phyloP scores from a whole-genome alignment of 352 stramenopile genomes.

The Globisporangium paddicum region DNA sequence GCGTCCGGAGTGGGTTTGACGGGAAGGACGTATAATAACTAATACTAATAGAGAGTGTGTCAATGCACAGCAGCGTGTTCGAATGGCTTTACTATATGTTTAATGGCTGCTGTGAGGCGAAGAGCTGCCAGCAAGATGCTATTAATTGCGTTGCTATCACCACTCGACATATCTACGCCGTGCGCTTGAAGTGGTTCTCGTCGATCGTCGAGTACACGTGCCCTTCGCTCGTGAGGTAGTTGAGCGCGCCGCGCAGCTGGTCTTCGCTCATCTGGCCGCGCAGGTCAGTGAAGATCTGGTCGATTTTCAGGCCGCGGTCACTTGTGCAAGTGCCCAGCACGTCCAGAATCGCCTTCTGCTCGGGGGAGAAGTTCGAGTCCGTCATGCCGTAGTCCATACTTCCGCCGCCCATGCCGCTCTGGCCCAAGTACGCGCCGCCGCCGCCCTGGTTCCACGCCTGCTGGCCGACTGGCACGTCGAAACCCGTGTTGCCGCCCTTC shows the following conservation, averaged over 20 bases:
- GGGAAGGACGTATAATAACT: constrained; percentile 8
- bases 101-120: too few species aligned
- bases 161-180: too few species aligned
- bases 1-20: not conserved
- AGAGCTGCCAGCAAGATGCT: too few species aligned
- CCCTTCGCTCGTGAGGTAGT: constrained; percentile 84
- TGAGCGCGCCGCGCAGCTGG: constrained; percentile 61
- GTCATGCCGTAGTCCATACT: constrained; percentile 62
- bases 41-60: constrained; percentile 14
- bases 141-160: too few species aligned
- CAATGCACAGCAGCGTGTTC: not conserved
- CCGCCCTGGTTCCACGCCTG: constrained; percentile 27
- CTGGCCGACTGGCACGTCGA: constrained; percentile 18
- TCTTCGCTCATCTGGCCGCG: constrained; percentile 59
- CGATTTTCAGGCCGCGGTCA: constrained; percentile 73
- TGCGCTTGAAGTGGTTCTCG: constrained; percentile 89
- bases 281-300: constrained; percentile 70
- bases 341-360: constrained; percentile 78
- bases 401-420: constrained; percentile 12
- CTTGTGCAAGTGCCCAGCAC: constrained; percentile 64
- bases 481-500: constrained; percentile 23
- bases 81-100: constrained; percentile 3
- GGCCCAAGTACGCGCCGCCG: constrained; percentile 20
- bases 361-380: constrained; percentile 70
- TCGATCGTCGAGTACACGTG: constrained; percentile 91